These are phyloP conservation scores for Plantago major DNA, from an alignment of 257 asterid genomes.

Conservation along the genomic window DNA sequence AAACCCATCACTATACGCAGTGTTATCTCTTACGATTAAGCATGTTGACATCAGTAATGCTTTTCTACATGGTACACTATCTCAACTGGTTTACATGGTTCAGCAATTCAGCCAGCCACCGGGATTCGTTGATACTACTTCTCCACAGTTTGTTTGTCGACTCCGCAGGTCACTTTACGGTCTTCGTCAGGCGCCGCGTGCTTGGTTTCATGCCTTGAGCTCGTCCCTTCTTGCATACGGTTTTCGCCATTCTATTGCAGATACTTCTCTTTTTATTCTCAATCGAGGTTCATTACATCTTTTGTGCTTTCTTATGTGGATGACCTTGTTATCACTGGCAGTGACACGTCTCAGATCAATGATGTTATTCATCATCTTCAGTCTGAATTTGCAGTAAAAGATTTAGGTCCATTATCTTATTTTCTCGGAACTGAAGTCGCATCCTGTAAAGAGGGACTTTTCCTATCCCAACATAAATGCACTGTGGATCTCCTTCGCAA, in stretches of 20 bases:
- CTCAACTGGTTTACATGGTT: background rate
- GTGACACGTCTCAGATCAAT: background rate
- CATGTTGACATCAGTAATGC: background rate
- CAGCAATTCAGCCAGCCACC: too few relatives aligned
- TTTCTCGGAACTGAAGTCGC: background rate
- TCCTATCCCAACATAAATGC: background rate
- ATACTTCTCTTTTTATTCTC: background rate
- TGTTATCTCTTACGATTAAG: background rate
- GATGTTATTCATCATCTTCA: background rate
- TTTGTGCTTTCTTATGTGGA: background rate
- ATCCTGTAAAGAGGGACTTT: background rate
- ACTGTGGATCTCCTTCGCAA: background rate
- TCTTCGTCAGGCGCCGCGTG: background rate
- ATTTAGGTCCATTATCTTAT: background rate
- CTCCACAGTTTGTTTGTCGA: background rate
- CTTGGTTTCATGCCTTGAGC: background rate
- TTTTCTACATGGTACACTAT: background rate
- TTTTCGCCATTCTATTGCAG: background rate
- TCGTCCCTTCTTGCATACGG: background rate
- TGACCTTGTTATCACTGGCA: background rate
- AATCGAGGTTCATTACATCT: background rate
- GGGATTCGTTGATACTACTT: background rate
- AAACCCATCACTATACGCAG: background rate
- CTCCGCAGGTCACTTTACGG: background rate
- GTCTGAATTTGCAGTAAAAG: background rate